Base-by-base conservation (phyloP, 2,329 filamentous ascomycete species). In the Aciculosporium take region DNA sequence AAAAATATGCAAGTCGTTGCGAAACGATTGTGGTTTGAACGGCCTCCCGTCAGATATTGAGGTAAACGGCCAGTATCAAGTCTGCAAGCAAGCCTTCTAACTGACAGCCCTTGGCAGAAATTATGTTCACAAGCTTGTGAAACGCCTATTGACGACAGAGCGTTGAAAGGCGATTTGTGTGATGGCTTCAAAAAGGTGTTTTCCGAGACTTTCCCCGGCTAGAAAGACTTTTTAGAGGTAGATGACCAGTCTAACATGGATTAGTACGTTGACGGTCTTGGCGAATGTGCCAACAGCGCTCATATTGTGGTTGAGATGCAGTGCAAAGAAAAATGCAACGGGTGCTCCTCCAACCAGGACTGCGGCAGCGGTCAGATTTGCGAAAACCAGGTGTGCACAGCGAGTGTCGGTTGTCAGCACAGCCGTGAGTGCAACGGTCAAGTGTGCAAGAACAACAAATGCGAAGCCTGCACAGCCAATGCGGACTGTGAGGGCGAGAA, bases 351-450 rank as follows among this genome's bases (percentile, higher is more conserved):
- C 9, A 38, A 45, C 34, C 29, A 29, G 3, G 38, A 46, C 28
- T 46, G 44, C 34, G 40, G 34, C n/a, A 29, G 27, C 10, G 23
- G 32, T 34, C 29, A 43, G 25, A 20, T 32, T 27, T 45, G 44
- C 33, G n/a, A 33, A 7, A 38, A 43, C 13, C 15, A 35, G 2
- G 34, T 30, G n/a, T 45, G 44, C 37, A 41, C 37, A 18, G 32
- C 37, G 24, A 35, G 20, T 23, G 27, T 29, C 29, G 13, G 27
- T 17, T 46, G 44, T 25, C 41, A 46, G 20, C 28, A 41, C 24
- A 38, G 41, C 36, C 17, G 34, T 24, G 44, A 46, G 30, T 46
- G 44, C 34, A 43, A 43, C 29, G 37, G 41, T 17, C 41, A 41
- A 23, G 32, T 46, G 5, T 46, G 41, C 38, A 39, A 39, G 15